Base-by-base conservation (phyloP, 495 filamentous ascomycete genomes). In the Lophiotrema nucula region DNA sequence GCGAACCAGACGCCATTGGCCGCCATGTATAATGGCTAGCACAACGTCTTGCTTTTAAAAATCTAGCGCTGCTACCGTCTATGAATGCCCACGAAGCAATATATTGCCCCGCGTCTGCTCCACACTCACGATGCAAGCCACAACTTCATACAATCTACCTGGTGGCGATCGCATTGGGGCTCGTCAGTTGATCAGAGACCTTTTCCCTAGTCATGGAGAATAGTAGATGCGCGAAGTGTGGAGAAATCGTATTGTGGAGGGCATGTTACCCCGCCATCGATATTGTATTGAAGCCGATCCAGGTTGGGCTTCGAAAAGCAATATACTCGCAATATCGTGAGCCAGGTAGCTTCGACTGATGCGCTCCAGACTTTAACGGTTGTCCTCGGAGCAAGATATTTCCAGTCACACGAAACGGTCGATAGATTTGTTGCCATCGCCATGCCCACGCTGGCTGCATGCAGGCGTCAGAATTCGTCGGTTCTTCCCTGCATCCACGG, bases 141-240 rank as follows among this genome's bases (percentile, higher is more conserved):
- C 50, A 19, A 24, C 21, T 24, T 23, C 18, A 33, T 42, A 54
- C 43, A 62, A 23, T 56, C 42, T 60, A 51, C 35, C 52, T 37
- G 18, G 58, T 51, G 52, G 58, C 58, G 44, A 60, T 50, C 58
- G 8, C 31, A 25, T 22, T 12, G 16, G 21, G 47, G 58, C 12
- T 27, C 58, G 46, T 62, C 58, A 62, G 58, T 56, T 62, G 53
- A 62, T 46, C 45, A 51, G 37, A 37, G 25, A 6, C 12, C 41
- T 62, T 22, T 55, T 26, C 53, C 58, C 24, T 24, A 23, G 23
- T 54, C 58, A 45, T 48, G 58, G 58, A 53, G 22, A 37, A 27
- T 54, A 6, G 18, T 33, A 13, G 19, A 35, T 8, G 8, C 31
- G 39, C 19, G 39, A 8, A 43, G 11, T 21, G 11, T 43, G 39